Percentiles rank a stretch among this genome's conserved stretches.
phyloP scores from a whole-genome alignment of 306 rosid genomes.

The Trifolium subterraneum region DNA sequence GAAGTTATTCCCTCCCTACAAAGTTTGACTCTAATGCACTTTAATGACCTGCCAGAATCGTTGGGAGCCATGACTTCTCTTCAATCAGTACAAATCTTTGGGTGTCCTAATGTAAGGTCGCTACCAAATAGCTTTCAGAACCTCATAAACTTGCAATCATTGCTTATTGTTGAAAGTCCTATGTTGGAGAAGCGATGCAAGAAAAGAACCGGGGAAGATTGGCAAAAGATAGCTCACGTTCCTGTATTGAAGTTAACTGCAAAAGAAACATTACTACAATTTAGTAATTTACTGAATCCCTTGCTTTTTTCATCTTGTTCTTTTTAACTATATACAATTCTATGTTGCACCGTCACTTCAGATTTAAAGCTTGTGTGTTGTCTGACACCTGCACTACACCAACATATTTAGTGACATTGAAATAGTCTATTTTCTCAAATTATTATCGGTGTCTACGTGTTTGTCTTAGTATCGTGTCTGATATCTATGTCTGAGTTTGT shows the following conservation, averaged over 20 bases:
- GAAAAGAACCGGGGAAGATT: constrained; percentile 24
- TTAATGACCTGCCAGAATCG: background rate
- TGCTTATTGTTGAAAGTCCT: background rate
- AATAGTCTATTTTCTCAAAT: too few species aligned
- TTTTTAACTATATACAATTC: too few species aligned
- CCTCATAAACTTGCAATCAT: background rate
- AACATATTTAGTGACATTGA: too few species aligned
- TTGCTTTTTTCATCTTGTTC: background rate
- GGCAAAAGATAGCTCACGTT: background rate
- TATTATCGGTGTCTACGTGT: too few species aligned
- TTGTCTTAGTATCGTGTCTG: too few species aligned
- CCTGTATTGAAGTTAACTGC: background rate
- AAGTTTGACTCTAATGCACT: background rate
- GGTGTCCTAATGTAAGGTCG: background rate
- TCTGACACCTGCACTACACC: too few species aligned
- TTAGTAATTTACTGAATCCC: background rate
- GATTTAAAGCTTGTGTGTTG: too few species aligned
- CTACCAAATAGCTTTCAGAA: too few species aligned
- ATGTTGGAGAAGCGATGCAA: constrained; percentile 3
- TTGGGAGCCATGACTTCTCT: constrained; percentile 5
- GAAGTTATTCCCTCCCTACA: background rate
- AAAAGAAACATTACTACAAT: background rate
- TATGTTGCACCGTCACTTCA: too few species aligned
- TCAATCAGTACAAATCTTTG: background rate
- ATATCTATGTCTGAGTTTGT: background rate